Evolutionary conservation across 306 rosid species (phyloP), one percentile per base, ranked within the genome.

Genomic region (Bauhinia variegata): DNA sequence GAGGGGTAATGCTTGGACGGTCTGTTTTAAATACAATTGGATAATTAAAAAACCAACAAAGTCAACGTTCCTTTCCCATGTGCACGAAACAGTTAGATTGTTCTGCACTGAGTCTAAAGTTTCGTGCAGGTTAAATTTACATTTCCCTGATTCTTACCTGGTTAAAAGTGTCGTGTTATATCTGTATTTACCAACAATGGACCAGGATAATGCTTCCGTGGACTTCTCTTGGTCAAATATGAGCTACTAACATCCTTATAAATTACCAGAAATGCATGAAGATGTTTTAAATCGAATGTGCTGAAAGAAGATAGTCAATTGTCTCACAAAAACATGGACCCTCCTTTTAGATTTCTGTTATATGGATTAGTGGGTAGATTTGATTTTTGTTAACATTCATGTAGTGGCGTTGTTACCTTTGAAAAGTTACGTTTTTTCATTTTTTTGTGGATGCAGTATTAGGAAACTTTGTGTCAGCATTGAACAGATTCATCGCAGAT

Each of bases 391-490:
- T 43, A 31, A 8, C 6, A 14, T 6, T 38, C 68, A 13, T 19
- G 18, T 60, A 39, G 39, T 11, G 39, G 41, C 39, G 13, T 15
- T 32, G 31, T 59, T 52, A 38, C 36, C 48, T 54, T 34, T 47
- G 23, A 48, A 54, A 51, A 17, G 32, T 44, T 41, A 5, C 14
- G 33, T 62, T 68, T 23, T 23, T 44, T 57, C 55, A 9, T 32
- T 50, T 62, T 60, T 73, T 51, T 48, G 32, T 10, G 12, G 68
- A 48, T 54, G 79, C 83, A 92, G 98, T 92, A 17, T 65, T 92
- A 75, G 98, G 98, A 19, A 89, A 86, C 82, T 92, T 92, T 6
- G 88, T 92, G 54, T 85, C 98, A 0, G 98, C 98, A 71, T 87
- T 92, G 68, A 92, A 92, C 88, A 75, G 82, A 73, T 92, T 87